Evolutionary conservation across 345 rosid species (phyloP), one percentile per base, ranked within the genome.

Genomic region (Brassica incana): DNA sequence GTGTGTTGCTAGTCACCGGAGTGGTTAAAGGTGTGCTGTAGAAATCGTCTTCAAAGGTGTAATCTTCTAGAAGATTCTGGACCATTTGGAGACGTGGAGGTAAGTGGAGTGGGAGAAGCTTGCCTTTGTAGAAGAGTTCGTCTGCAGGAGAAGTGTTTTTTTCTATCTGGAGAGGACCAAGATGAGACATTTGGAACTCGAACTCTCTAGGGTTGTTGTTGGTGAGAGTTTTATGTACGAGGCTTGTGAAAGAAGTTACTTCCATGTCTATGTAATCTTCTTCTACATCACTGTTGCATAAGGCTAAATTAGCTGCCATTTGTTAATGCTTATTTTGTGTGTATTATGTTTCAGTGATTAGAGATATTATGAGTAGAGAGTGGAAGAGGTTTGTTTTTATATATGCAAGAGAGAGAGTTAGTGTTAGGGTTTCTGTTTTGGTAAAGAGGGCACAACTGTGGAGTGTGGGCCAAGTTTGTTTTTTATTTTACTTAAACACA

Each of bases 191-290:
- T 75, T 91, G 94, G 77, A 95, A 95, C 85, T 95, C 98, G 12
- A 95, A 95, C 84, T 95, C 98, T 76, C 88, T 77, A 18, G 87
- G 81, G 72, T 81, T 75, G 33, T 73, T 35, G 88, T 86, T 76
- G 60, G 45, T 29, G 33, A 72, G 65, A 84, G 85, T 67, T 82
- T 79, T 80, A 69, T 67, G 75, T 81, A 81, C 72, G 77, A 87
- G 88, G 79, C 67, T 82, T 66, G 91, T 78, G 71, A 67, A 87
- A 30, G 95, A 90, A 81, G 86, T 80, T 29, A 91, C 88, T 87
- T 95, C 97, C 90, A 91, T 85, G 84, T 95, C 97, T 62, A 95
- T 95, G 83, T 84, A 95, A 61, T 91, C 98, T 8, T 92, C 98
- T 60, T 91, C 98, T 15, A 80, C 78, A 60, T 73, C 82, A 68